Base-by-base conservation (phyloP, 78 protist species). In the Paulinella micropora region DNA sequence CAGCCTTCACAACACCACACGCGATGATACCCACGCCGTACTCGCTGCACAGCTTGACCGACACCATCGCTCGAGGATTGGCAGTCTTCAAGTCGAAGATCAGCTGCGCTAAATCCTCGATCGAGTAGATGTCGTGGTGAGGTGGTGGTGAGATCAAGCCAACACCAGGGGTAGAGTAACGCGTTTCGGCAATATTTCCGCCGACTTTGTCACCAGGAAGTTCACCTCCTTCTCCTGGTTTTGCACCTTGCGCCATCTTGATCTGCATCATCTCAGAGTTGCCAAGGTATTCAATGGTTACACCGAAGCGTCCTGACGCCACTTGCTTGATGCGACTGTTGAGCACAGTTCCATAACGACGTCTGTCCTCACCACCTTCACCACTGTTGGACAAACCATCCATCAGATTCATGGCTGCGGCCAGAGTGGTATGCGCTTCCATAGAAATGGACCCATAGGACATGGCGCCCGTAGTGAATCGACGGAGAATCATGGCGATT, bases 51-150 rank as follows among this genome's bases (percentile, higher is more conserved):
- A 95, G 96, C 91, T 95, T 95, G 90, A 95, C 97, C 32, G 90
- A 64, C 26, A 95, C 90, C 41, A 92, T 88, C 28, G 97, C 96
- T 3, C 29, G 0, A 1, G 95, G 95, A 85, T 94, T 94, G 64
- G 94, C 51, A 82, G 90, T 39, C 87, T 95, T 93, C 87, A 95
- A 69, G 82, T 95, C 96, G 84, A 87, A 92, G 83, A 95, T 95
- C 35, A 95, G 91, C 92, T 95, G 96, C 32, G 92, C 51, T 3
- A 95, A 90, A 86, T 95, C 97, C 86, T 95, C 97, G 90, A 95
- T 95, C 87, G 97, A 95, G 90, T 95, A 95, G 92, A 95, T 95
- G 91, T 95, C 97, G 94, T 95, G 97, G 92, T 95, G 97, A 23
- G 97, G 97, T 34, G 97, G 97, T 34, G 97, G 97, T 38, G 94